Percentiles rank a stretch among this genome's conserved stretches.
phyloP scores from a whole-genome alignment of 2,329 filamentous ascomycete genomes.

The Onygenales sp. region DNA sequence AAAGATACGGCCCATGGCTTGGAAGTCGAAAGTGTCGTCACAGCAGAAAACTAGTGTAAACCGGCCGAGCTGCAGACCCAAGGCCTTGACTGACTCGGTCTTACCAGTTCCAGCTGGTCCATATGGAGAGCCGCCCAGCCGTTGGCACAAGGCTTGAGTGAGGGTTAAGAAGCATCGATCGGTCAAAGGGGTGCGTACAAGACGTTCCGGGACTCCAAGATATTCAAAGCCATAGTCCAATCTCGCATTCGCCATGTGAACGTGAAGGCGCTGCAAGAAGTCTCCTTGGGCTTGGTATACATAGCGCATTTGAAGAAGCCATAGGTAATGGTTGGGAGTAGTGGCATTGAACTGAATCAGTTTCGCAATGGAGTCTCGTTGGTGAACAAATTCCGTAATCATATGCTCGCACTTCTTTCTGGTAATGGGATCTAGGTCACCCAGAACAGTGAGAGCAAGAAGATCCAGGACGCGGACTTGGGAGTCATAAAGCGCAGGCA shows the following conservation, averaged over 20 bases:
- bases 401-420: conserved; percentile 97
- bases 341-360: conserved; percentile 67
- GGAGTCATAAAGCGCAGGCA: conserved; percentile 65
- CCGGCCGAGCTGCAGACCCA: conserved; percentile 89
- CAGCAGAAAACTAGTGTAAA: conserved; percentile 99
- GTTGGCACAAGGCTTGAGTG: conserved; percentile 89
- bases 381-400: conserved; percentile 97
- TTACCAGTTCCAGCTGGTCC: conserved; percentile 97
- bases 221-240: conserved; percentile 98
- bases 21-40: conserved; percentile 99
- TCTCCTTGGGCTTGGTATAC: conserved; percentile 77
- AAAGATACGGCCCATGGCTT: conserved; percentile 99
- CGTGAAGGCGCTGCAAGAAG: conserved; percentile 67
- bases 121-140: conserved; percentile 92
- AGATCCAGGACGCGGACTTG: conserved; percentile 78
- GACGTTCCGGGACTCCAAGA: conserved; percentile 86
- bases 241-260: conserved; percentile 95
- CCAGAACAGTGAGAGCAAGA: conserved; percentile 79
- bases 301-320: conserved; percentile 96
- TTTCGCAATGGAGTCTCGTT: conserved; percentile 86
- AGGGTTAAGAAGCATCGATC: conserved; percentile 98
- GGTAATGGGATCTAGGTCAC: conserved; percentile 75
- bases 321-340: conserved; percentile 72
- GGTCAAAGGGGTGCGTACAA: conserved; percentile 92
- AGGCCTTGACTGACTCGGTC: conserved; percentile 96